These are phyloP conservation scores for Cruciata laevipes DNA, from an alignment of 257 asterid genomes.

Conservation along the genomic window DNA sequence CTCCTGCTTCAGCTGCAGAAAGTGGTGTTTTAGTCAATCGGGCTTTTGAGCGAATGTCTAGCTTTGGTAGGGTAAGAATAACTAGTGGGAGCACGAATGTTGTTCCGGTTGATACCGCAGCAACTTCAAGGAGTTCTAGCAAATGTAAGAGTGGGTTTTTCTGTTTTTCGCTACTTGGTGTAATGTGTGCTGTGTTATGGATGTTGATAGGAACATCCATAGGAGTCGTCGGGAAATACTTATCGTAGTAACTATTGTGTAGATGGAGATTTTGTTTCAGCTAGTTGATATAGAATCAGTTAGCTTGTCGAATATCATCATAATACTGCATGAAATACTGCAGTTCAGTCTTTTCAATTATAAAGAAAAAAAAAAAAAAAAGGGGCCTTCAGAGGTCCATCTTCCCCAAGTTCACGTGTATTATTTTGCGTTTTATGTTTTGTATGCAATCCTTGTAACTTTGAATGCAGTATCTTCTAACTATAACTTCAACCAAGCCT, in stretches of 20 bases:
- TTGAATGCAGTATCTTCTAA: too few species aligned
- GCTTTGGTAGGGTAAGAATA: conserved; percentile 71
- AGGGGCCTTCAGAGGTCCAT: background rate
- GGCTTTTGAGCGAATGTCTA: conserved; percentile 84
- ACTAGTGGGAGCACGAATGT: conserved; percentile 38
- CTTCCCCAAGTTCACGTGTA: background rate
- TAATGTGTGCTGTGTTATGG: conserved; percentile 75
- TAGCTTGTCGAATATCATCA: background rate
- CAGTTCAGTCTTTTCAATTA: background rate
- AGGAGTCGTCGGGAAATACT: conserved; percentile 16
- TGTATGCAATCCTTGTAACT: too few species aligned
- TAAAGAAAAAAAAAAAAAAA: background rate
- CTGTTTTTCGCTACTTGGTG: conserved; percentile 57
- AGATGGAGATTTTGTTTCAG: conserved; percentile 18
- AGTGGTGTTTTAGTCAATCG: conserved; percentile 66
- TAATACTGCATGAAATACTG: background rate
- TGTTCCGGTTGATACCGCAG: conserved; percentile 47
- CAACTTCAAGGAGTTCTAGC: conserved; percentile 43
- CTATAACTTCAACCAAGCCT: too few species aligned
- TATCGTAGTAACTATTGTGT: conserved; percentile 22
- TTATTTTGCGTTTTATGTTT: background rate
- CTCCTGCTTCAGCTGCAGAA: conserved; percentile 97
- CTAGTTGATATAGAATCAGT: conserved; percentile 2
- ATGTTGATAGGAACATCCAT: conserved; percentile 40
- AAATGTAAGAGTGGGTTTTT: conserved; percentile 43